Evolutionary conservation across 192 early-diverging fungal species (phyloP).

Genomic region (Coemansia sp.): DNA sequence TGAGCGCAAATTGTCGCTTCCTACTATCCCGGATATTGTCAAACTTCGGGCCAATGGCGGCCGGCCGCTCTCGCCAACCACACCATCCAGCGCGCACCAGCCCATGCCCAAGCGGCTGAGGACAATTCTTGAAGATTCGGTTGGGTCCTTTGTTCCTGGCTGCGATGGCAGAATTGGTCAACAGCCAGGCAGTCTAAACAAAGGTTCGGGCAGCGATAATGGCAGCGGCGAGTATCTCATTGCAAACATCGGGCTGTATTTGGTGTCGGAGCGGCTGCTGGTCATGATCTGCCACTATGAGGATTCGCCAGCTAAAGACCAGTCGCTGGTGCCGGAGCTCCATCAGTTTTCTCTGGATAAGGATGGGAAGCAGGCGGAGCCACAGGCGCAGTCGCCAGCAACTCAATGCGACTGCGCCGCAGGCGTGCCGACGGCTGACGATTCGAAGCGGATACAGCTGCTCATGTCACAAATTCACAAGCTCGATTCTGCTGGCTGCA

Average conservation of each 20-base stretch:
- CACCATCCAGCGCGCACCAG: conserved; percentile 17
- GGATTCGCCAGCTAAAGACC: conserved; percentile 13
- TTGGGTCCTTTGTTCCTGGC: conserved; percentile 15
- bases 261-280: conserved; percentile 42
- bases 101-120: conserved; percentile 47
- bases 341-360: conserved; percentile 4
- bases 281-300: conserved; percentile 53
- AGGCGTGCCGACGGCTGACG: conserved; percentile 17
- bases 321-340: conserved; percentile 5
- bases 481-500: conserved; percentile 15
- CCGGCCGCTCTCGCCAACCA: conserved; percentile 5
- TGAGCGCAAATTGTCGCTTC: conserved; percentile 52
- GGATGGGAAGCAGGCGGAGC: background rate
- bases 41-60: conserved; percentile 25
- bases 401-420: conserved; percentile 40
- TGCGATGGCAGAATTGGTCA: background rate
- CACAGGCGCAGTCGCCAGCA: conserved; percentile 8
- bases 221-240: conserved; percentile 34
- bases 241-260: conserved; percentile 49
- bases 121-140: conserved; percentile 50
- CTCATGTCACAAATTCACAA: conserved; percentile 44
- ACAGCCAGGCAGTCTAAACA: background rate
- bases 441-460: conserved; percentile 29
- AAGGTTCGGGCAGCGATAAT: conserved; percentile 2
- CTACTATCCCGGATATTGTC: conserved; percentile 43